Conservation (phyloP, 495 filamentous ascomycete genomes). For the Oidiodendron maius region DNA sequence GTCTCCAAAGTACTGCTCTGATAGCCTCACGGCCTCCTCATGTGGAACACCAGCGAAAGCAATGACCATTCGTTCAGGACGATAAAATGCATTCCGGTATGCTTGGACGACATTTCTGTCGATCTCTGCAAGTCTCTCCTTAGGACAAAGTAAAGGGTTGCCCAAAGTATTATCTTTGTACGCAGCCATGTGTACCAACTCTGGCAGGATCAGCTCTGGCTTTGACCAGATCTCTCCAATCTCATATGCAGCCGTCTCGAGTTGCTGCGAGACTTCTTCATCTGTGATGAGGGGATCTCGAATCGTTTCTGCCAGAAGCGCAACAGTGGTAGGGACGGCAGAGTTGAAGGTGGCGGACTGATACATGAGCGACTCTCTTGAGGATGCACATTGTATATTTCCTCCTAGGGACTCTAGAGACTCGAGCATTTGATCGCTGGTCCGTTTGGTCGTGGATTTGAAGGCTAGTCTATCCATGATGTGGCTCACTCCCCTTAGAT, state of each 20-base stretch:
- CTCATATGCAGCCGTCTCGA: slow-evolving; percentile 90
- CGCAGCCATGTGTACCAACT: slow-evolving; percentile 89
- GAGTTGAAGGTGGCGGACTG: slow-evolving; percentile 97
- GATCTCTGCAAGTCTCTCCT: slow-evolving; percentile 74
- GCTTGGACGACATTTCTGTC: slow-evolving; percentile 65
- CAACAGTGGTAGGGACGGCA: slow-evolving; percentile 76
- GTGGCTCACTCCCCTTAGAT: slow-evolving; percentile 85
- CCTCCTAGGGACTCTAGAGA: slow-evolving; percentile 80
- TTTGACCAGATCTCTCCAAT: slow-evolving; percentile 97
- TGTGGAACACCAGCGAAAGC: slow-evolving; percentile 93
- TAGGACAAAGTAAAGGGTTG: slow-evolving; percentile 86
- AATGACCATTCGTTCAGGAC: slow-evolving; percentile 84
- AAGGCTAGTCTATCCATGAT: slow-evolving; percentile 95
- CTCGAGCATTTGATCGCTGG: slow-evolving; percentile 82
- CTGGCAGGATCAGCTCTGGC: slow-evolving; percentile 91
- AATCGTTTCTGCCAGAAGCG: slow-evolving; percentile 88
- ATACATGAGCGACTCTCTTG: slow-evolving; percentile 96
- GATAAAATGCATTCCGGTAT: slow-evolving; percentile 80
- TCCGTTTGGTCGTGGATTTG: slow-evolving; percentile 75
- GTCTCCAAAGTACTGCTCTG: slow-evolving; percentile 83
- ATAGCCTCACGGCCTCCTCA: slow-evolving; percentile 68
- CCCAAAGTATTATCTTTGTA: slow-evolving; percentile 94
- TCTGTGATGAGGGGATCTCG: slow-evolving; percentile 85
- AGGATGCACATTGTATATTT: slow-evolving; percentile 94
- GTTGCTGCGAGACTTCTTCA: slow-evolving; percentile 77